A percentile compares a stretch with the other conserved stretches of the same genome.
phyloP scores from a whole-genome alignment of 768 basidiomycete species.

The Phlegmacium glaucopus region DNA sequence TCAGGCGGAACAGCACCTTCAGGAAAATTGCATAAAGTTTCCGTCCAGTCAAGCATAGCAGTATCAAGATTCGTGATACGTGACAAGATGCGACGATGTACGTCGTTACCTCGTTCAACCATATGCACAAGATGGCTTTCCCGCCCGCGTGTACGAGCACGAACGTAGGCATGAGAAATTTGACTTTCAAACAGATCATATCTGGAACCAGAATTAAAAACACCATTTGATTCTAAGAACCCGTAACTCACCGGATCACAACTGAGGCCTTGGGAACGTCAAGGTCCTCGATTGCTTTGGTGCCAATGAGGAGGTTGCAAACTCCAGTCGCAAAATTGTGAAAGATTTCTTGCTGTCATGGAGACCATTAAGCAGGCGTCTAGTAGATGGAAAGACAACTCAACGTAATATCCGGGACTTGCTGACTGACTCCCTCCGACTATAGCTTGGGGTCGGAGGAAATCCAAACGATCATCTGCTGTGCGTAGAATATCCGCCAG shows the following conservation, averaged over 20 bases:
- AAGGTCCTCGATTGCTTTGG: slow-evolving; percentile 56
- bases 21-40: slow-evolving; percentile 34
- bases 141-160: slow-evolving; percentile 42
- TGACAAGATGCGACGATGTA: slow-evolving; percentile 51
- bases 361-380: slow-evolving; percentile 1
- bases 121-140: slow-evolving; percentile 59
- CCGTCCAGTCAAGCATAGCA: slow-evolving; percentile 47
- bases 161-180: slow-evolving; percentile 54
- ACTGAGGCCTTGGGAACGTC: slow-evolving; percentile 54
- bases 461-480: slow-evolving; percentile 45
- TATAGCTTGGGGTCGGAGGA: slow-evolving; percentile 53
- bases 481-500: slow-evolving; percentile 57
- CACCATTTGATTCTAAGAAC: background rate
- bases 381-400: background rate
- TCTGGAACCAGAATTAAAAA: slow-evolving; percentile 27
- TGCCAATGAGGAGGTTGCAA: slow-evolving; percentile 62
- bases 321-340: slow-evolving; percentile 50
- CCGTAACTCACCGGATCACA: slow-evolving; percentile 55
- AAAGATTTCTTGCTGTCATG: slow-evolving; percentile 42
- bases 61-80: slow-evolving; percentile 36
- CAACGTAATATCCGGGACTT: slow-evolving; percentile 25
- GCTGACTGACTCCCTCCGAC: slow-evolving; percentile 31
- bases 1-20: slow-evolving; percentile 43
- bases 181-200: slow-evolving; percentile 63
- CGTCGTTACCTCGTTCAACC: slow-evolving; percentile 55